phyloP scores from a whole-genome alignment of 495 filamentous ascomycete species.

The Aspergillus ostianus region DNA sequence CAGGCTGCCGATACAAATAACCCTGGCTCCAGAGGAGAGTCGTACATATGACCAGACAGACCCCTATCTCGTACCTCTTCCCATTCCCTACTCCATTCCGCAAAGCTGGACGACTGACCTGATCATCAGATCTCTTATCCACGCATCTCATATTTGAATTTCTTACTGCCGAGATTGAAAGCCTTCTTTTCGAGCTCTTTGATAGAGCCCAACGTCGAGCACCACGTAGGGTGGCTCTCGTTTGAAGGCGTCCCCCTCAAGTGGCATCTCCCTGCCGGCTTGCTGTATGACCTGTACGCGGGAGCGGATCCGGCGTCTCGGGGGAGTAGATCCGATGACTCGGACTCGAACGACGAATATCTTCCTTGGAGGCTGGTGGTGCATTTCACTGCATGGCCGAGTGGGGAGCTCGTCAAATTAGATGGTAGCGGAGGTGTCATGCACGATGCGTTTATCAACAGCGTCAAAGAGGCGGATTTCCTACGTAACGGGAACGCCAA shows the following conservation, averaged over 20 bases:
- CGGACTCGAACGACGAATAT: constrained; percentile 27
- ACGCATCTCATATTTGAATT: constrained; percentile 60
- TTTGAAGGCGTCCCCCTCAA: constrained; percentile 78
- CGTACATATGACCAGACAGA: constrained; percentile 54
- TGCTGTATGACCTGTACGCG: constrained; percentile 85
- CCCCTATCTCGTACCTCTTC: constrained; percentile 47
- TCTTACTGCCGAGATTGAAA: constrained; percentile 75
- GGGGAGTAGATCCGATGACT: constrained; percentile 10
- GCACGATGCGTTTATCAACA: constrained; percentile 89
- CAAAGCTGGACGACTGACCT: constrained; percentile 9
- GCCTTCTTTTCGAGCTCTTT: constrained; percentile 74
- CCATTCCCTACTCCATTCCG: neutral
- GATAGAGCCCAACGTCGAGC: constrained; percentile 58
- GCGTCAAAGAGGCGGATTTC: constrained; percentile 94
- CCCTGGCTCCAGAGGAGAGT: constrained; percentile 52
- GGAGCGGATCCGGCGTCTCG: constrained; percentile 58
- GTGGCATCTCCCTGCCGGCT: constrained; percentile 83
- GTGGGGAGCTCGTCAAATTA: constrained; percentile 62
- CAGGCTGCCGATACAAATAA: constrained; percentile 50
- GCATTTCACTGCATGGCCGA: constrained; percentile 75
- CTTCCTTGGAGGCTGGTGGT: constrained; percentile 79
- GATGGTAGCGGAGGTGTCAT: constrained; percentile 59
- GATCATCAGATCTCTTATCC: constrained; percentile 47
- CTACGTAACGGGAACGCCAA: constrained; percentile 87
- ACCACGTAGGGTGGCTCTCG: constrained; percentile 67